phyloP scores from a whole-genome alignment of 345 rosid species.

The Lenwebbia sp. region DNA sequence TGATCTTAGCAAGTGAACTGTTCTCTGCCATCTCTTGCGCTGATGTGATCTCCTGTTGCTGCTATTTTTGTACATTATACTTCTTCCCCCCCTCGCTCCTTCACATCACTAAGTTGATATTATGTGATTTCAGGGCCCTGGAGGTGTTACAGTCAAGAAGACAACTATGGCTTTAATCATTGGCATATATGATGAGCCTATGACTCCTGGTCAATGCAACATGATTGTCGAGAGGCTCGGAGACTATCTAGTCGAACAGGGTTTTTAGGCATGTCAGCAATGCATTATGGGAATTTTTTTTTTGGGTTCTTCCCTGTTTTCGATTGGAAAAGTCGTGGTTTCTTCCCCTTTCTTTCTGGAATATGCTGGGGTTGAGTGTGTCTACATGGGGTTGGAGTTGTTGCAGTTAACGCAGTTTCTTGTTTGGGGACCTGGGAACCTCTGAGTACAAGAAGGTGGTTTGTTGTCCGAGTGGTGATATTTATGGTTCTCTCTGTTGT shows the following conservation, averaged over 20 bases:
- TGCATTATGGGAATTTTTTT: background rate
- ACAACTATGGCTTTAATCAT: slow-evolving; percentile 23
- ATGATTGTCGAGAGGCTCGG: slow-evolving; percentile 37
- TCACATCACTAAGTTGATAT: background rate
- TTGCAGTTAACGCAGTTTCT: background rate
- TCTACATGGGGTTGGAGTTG: slow-evolving; percentile 1
- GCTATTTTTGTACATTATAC: background rate
- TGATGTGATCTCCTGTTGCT: background rate
- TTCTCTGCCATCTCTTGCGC: background rate
- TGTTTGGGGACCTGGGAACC: background rate
- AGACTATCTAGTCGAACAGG: slow-evolving; percentile 30
- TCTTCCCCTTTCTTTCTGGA: background rate
- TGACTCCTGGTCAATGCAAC: slow-evolving; percentile 40
- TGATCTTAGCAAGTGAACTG: background rate
- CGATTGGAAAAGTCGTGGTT: background rate
- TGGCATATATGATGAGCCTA: slow-evolving; percentile 33
- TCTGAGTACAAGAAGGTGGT: background rate
- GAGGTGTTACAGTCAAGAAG: slow-evolving; percentile 36
- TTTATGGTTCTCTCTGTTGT: background rate
- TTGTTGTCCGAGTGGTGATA: background rate
- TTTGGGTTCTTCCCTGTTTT: background rate
- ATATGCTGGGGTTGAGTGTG: background rate
- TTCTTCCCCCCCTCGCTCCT: background rate
- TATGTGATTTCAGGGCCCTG: slow-evolving; percentile 19
- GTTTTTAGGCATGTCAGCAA: slow-evolving; percentile 5